phyloP scores from a whole-genome alignment of 2,329 filamentous ascomycete species.

The Fusarium albidum region DNA sequence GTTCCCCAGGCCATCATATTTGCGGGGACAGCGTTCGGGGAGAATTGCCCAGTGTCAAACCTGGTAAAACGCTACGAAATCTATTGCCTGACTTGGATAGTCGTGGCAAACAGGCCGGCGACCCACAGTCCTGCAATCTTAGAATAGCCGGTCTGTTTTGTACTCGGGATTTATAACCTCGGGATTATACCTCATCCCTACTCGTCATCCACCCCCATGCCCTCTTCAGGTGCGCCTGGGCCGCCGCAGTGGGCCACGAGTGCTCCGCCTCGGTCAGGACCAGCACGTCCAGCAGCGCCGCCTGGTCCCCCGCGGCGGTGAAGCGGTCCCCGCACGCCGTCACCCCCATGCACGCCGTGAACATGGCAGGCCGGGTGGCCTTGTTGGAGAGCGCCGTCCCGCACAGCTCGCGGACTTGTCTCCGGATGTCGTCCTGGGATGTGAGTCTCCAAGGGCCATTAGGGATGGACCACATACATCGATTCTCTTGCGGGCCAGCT shows the following conservation, averaged over 20 bases:
- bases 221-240: constrained; percentile 55
- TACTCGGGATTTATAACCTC: no score
- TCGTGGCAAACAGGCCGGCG: no score
- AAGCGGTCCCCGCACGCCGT: constrained; percentile 60
- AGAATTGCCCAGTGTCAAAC: no score
- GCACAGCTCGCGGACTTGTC: constrained; percentile 52
- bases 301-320: constrained; percentile 53
- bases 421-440: constrained; percentile 53
- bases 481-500: constrained; percentile 36
- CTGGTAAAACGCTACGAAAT: no score
- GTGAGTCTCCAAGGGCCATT: no score
- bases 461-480: no score
- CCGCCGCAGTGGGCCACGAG: constrained; percentile 59
- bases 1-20: no score
- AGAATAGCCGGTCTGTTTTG: no score
- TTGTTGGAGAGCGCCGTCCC: constrained; percentile 67
- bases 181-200: no score
- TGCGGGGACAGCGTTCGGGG: no score
- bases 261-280: constrained; percentile 57
- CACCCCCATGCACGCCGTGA: constrained; percentile 64
- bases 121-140: constrained; percentile 50
- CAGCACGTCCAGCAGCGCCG: constrained; percentile 57
- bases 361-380: constrained; percentile 63
- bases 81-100: no score
- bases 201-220: constrained; percentile 57